Evolutionary conservation across 2,329 filamentous ascomycete species (phyloP).

Genomic region (Pseudogymnoascus verrucosus): DNA sequence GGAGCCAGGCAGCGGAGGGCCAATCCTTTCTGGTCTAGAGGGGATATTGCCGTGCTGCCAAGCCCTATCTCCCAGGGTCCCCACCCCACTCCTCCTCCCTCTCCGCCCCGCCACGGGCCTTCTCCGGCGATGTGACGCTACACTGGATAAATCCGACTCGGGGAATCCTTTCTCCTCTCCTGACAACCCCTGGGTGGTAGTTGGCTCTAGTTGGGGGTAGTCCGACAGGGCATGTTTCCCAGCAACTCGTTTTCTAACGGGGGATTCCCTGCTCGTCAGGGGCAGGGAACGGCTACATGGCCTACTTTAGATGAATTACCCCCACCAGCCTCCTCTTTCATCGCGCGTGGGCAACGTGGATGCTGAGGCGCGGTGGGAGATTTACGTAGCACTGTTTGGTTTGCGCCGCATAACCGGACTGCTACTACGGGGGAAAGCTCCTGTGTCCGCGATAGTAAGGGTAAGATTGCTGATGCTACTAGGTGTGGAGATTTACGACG

Average conservation of each 20-base stretch:
- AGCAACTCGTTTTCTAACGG: conserved; percentile 1
- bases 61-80: neutral
- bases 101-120: neutral
- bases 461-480: neutral
- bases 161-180: conserved; percentile 5
- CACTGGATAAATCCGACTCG: neutral
- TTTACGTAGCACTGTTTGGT: neutral
- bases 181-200: neutral
- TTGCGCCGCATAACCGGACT: neutral
- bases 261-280: neutral
- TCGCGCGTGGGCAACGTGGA: neutral
- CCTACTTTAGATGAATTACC: conserved; percentile 5
- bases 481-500: neutral
- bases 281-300: conserved; percentile 1
- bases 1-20: neutral
- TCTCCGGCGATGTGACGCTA: conserved; percentile 1
- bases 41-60: conserved; percentile 2
- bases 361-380: neutral
- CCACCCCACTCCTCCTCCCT: neutral
- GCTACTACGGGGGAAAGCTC: neutral
- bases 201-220: neutral
- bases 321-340: conserved; percentile 6
- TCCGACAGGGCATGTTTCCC: neutral
- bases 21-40: neutral
- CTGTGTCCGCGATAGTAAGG: neutral